Percentiles rank a stretch among this genome's conserved stretches.
These are phyloP conservation scores for Pestalotiopsis fici DNA, from an alignment of 2,329 filamentous ascomycete species.

Conservation along the genomic window DNA sequence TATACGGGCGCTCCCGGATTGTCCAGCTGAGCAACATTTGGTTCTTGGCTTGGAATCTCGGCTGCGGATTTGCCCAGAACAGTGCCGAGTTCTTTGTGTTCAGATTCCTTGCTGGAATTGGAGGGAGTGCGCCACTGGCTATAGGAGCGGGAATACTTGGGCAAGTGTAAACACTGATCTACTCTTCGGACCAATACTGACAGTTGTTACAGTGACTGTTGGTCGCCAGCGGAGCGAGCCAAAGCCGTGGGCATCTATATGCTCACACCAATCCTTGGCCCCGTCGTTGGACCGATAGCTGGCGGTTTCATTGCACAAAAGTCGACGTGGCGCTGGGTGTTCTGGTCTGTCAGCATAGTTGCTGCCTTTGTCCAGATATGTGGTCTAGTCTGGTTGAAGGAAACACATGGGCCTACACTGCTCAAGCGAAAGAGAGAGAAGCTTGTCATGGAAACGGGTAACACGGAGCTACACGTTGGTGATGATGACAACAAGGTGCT, in stretches of 20 bases:
- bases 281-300: conserved; percentile 31
- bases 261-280: conserved; percentile 33
- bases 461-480: neutral
- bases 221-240: conserved; percentile 40
- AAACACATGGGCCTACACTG: conserved; percentile 42
- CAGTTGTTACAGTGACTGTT: conserved; percentile 13
- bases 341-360: conserved; percentile 42
- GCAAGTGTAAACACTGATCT: conserved; percentile 3
- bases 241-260: conserved; percentile 41
- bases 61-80: conserved; percentile 46
- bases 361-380: conserved; percentile 32
- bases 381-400: conserved; percentile 39
- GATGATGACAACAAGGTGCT: neutral
- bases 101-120: conserved; percentile 49
- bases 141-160: conserved; percentile 33
- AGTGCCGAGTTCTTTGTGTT: conserved; percentile 48
- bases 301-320: conserved; percentile 40
- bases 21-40: conserved; percentile 48
- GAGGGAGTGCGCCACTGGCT: conserved; percentile 39
- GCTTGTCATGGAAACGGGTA: neutral
- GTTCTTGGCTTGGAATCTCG: conserved; percentile 51
- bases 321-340: conserved; percentile 46
- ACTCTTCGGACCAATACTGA: conserved; percentile 43
- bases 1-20: conserved; percentile 43
- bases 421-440: neutral